Percentiles rank a stretch among this genome's conserved stretches.
Evolutionary conservation across 139 green algal genomes (phyloP).

Genomic region (Pseudopediastrum boryanum): DNA sequence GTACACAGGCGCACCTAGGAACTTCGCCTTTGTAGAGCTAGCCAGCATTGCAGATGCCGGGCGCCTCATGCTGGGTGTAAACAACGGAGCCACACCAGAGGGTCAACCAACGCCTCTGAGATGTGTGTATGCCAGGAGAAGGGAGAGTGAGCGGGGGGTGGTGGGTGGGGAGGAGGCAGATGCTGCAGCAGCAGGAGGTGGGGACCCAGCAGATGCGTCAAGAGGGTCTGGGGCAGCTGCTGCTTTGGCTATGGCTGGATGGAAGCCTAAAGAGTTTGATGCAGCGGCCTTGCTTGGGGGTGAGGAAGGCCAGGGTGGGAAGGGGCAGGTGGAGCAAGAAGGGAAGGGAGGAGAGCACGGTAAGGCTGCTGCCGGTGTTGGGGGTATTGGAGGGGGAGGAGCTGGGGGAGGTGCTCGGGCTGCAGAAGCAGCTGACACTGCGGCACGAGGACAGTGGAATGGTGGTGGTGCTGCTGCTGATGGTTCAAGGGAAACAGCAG

Average conservation of each 20-base stretch:
- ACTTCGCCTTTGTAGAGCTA: conserved; percentile 71
- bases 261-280: conserved; percentile 64
- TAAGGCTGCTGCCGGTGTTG: no score
- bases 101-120: not conserved
- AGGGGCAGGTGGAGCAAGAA: no score
- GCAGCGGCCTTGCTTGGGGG: conserved; percentile 19
- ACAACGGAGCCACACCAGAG: conserved; percentile 34
- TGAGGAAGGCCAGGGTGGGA: no score
- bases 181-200: conserved; percentile 26
- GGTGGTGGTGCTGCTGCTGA: no score
- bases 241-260: not conserved
- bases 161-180: not conserved
- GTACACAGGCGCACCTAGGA: conserved; percentile 63
- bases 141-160: conserved; percentile 5
- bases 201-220: conserved; percentile 3
- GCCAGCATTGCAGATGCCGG: conserved; percentile 47
- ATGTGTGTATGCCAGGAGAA: conserved; percentile 28
- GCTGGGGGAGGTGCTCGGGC: no score
- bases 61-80: conserved; percentile 10
- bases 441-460: no score
- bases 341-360: no score
- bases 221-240: not conserved
- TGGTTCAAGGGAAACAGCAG: no score
- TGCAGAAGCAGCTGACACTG: no score
- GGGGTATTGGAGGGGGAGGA: no score